phyloP scores from a whole-genome alignment of 225 moss, liverwort and hornwort species.

The Polytrichum commune region DNA sequence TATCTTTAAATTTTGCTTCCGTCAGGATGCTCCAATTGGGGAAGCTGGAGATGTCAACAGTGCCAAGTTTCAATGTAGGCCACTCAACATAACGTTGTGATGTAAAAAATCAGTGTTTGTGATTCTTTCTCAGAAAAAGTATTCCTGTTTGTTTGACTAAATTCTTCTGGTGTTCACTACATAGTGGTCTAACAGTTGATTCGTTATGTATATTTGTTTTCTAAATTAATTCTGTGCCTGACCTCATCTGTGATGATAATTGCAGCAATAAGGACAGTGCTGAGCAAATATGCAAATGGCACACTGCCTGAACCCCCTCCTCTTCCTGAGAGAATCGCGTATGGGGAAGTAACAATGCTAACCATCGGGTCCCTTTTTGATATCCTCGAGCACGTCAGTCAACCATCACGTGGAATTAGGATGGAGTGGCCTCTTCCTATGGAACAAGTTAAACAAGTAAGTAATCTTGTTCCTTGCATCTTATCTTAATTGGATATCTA shows the following conservation, averaged over 20 bases:
- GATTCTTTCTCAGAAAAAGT: too few species aligned
- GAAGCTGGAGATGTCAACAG: constrained; percentile 70
- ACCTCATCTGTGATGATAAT: constrained; percentile 9
- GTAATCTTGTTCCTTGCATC: background rate
- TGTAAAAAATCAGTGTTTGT: background rate
- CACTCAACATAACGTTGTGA: background rate
- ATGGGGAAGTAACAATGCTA: constrained; percentile 48
- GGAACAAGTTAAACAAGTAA: constrained; percentile 75
- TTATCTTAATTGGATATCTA: too few species aligned
- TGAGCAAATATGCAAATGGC: constrained; percentile 41
- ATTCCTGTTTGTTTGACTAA: too few species aligned
- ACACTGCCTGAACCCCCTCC: constrained; percentile 59
- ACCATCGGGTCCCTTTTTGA: constrained; percentile 59
- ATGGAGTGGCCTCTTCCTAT: constrained; percentile 62
- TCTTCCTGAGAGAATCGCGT: constrained; percentile 52
- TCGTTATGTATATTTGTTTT: too few species aligned
- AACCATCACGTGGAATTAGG: constrained; percentile 38
- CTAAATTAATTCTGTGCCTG: background rate
- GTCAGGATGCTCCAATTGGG: constrained; percentile 78
- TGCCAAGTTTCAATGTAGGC: constrained; percentile 67
- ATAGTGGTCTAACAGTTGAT: too few species aligned
- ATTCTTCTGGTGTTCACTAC: too few species aligned
- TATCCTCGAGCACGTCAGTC: constrained; percentile 44
- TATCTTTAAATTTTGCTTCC: too few species aligned
- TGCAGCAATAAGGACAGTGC: constrained; percentile 65